A percentile compares a stretch with the other conserved stretches of the same genome.
These are phyloP conservation scores for Penstemon eatonii DNA, from an alignment of 257 asterid genomes.

Conservation along the genomic window DNA sequence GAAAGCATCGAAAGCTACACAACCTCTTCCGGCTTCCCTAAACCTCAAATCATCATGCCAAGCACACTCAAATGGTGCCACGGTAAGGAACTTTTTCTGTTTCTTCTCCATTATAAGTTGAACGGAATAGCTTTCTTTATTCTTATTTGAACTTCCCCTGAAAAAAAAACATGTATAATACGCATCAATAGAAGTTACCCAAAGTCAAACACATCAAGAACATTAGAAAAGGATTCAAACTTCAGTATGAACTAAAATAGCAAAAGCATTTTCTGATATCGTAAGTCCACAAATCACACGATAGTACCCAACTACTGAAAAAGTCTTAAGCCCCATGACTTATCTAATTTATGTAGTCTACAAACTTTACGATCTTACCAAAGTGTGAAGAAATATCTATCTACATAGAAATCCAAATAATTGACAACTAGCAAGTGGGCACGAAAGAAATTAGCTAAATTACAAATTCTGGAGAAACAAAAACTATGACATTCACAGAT, in stretches of 20 bases:
- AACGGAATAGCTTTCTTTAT: conserved; percentile 17
- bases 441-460: too few species aligned
- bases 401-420: too few species aligned
- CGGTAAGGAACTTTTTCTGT: conserved; percentile 74
- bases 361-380: neutral
- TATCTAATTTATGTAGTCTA: conserved; percentile 10
- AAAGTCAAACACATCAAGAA: neutral
- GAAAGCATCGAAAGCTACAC: conserved; percentile 95
- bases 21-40: conserved; percentile 95
- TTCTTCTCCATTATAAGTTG: conserved; percentile 60
- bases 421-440: too few species aligned
- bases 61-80: conserved; percentile 95
- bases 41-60: conserved; percentile 88
- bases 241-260: too few species aligned
- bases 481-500: too few species aligned
- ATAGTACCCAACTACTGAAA: too few species aligned
- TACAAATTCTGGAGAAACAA: too few species aligned
- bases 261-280: too few species aligned
- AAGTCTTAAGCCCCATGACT: neutral
- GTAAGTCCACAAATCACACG: too few species aligned
- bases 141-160: conserved; percentile 25
- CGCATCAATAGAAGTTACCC: conserved; percentile 12
- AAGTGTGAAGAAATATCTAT: neutral
- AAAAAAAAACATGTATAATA: conserved; percentile 24
- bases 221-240: too few species aligned